A percentile compares a stretch with the other conserved stretches of the same genome.
Evolutionary conservation across 768 basidiomycete genomes (phyloP).

Genomic region (Mrakia blollopis): DNA sequence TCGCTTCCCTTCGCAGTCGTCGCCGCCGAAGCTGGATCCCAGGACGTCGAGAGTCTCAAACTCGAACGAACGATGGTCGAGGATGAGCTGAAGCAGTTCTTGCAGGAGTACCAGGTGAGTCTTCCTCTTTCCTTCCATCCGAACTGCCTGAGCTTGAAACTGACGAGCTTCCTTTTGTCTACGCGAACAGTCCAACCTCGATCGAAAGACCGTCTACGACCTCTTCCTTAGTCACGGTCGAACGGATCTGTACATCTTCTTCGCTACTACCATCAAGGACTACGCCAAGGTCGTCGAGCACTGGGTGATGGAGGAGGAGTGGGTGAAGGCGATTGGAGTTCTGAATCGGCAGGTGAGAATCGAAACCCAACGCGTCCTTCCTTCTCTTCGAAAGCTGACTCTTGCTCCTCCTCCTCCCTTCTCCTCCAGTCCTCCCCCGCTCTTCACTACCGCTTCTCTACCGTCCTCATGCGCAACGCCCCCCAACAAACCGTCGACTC

Average conservation of each 20-base stretch:
- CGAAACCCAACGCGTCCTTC: constrained; percentile 5
- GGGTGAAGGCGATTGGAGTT: constrained; percentile 83
- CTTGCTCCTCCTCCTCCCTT: background rate
- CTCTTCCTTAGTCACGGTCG: constrained; percentile 89
- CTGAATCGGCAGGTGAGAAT: constrained; percentile 73
- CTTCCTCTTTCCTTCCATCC: background rate
- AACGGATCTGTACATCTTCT: constrained; percentile 86
- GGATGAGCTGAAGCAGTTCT: constrained; percentile 87
- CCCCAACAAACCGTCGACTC: constrained; percentile 88
- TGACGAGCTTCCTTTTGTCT: no score
- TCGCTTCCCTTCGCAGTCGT: constrained; percentile 49
- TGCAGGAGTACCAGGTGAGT: constrained; percentile 84
- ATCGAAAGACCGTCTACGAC: constrained; percentile 80
- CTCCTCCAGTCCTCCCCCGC: constrained; percentile 66
- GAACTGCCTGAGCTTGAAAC: no score
- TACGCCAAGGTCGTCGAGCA: constrained; percentile 79
- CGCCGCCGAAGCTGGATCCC: constrained; percentile 64
- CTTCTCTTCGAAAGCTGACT: constrained; percentile 8
- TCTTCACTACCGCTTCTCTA: constrained; percentile 86
- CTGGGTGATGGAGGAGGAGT: constrained; percentile 87
- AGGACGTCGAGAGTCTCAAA: constrained; percentile 77
- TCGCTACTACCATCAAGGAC: constrained; percentile 75
- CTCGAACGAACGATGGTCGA: constrained; percentile 76
- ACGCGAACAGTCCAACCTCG: constrained; percentile 81
- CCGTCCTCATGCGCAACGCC: constrained; percentile 76